A percentile compares a stretch with the other conserved stretches of the same genome.
Evolutionary conservation across 345 rosid genomes (phyloP).

Genomic region (Odontarrhena argentea): DNA sequence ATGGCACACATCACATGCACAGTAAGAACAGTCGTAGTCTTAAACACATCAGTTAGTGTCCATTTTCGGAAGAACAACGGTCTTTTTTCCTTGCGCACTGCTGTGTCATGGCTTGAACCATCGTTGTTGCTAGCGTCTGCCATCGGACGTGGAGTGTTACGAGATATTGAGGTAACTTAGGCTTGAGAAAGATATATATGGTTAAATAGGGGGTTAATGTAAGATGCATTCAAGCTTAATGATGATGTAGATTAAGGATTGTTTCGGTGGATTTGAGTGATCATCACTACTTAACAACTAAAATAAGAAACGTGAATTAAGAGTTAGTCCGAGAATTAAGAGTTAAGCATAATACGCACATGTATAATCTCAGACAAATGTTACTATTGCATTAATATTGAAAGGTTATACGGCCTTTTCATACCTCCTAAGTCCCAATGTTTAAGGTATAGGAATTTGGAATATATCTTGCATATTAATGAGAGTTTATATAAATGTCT

Average conservation of each 20-base stretch:
- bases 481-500: no score
- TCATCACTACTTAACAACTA: constrained; percentile 27
- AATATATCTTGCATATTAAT: no score
- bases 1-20: constrained; percentile 33
- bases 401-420: no score
- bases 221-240: not conserved
- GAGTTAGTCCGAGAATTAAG: constrained; percentile 30
- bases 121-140: constrained; percentile 24
- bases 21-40: constrained; percentile 31
- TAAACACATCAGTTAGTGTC: constrained; percentile 29
- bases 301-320: not conserved
- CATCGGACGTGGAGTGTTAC: constrained; percentile 18
- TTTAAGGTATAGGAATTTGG: no score
- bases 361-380: not conserved
- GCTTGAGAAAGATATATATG: not conserved
- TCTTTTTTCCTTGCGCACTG: constrained; percentile 20
- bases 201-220: constrained; percentile 12
- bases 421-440: no score
- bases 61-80: constrained; percentile 33
- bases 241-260: constrained; percentile 36
- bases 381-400: no score
- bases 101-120: constrained; percentile 26
- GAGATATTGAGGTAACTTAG: constrained; percentile 8
- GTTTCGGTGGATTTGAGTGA: constrained; percentile 37
- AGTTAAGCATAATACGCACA: constrained; percentile 33